A percentile compares a stretch with the other conserved stretches of the same genome.
Evolutionary conservation across 2,329 filamentous ascomycete species (phyloP).

Genomic region (Colletotrichum gigasporum): DNA sequence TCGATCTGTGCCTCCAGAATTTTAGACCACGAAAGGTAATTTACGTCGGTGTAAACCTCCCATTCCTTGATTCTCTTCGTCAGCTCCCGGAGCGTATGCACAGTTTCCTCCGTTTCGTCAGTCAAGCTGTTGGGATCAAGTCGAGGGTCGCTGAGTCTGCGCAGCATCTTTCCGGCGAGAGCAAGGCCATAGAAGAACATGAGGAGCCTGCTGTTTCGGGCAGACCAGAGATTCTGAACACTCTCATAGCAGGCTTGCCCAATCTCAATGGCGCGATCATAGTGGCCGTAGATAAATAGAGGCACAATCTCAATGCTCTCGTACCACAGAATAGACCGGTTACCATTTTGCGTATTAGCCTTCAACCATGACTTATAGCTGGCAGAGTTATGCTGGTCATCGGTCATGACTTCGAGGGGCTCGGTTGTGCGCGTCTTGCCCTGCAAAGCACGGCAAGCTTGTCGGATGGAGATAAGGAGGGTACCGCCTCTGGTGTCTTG

Average conservation of each 20-base stretch:
- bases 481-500: constrained; percentile 77
- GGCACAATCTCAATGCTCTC: constrained; percentile 72
- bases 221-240: constrained; percentile 64
- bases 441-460: constrained; percentile 75
- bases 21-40: constrained; percentile 76
- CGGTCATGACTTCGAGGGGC: constrained; percentile 68
- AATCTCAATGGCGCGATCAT: constrained; percentile 66
- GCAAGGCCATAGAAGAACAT: constrained; percentile 70
- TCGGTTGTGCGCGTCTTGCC: constrained; percentile 72
- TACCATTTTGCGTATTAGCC: constrained; percentile 64
- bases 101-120: constrained; percentile 55
- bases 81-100: constrained; percentile 63
- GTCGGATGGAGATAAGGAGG: constrained; percentile 71
- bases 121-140: constrained; percentile 52
- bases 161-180: constrained; percentile 61
- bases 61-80: constrained; percentile 71
- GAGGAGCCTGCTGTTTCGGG: constrained; percentile 65
- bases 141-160: constrained; percentile 58
- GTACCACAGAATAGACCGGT: constrained; percentile 74
- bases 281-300: constrained; percentile 71
- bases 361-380: constrained; percentile 68
- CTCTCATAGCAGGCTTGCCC: constrained; percentile 60
- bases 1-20: constrained; percentile 75
- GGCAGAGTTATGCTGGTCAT: constrained; percentile 70
- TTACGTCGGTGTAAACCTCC: constrained; percentile 71